Evolutionary conservation across 176 grass and related monocot species (phyloP).

Genomic region (Cocos nucifera): DNA sequence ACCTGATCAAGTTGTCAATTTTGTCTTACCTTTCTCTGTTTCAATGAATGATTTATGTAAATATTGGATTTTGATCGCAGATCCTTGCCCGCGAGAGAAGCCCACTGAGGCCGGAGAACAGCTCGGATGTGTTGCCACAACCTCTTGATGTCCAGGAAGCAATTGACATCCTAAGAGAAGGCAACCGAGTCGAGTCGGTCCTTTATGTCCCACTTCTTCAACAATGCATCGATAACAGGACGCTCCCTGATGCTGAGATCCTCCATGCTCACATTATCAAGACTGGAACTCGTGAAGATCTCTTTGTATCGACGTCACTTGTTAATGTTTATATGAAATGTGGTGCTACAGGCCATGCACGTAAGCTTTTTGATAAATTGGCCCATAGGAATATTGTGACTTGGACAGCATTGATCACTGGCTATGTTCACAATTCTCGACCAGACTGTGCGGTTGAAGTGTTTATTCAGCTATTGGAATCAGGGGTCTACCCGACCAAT

Average conservation of each 20-base stretch:
- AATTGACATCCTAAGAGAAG: conserved; percentile 38
- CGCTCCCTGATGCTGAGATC: conserved; percentile 19
- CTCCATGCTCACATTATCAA: conserved; percentile 57
- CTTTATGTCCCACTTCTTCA: conserved; percentile 62
- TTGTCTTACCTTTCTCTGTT: background rate
- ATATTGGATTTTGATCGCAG: conserved; percentile 14
- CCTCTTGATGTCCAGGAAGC: conserved; percentile 38
- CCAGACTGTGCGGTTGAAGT: conserved; percentile 20
- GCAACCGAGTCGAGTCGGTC: conserved; percentile 28
- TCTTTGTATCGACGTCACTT: conserved; percentile 42
- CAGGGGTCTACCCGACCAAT: conserved; percentile 37
- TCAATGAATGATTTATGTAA: background rate
- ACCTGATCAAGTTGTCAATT: background rate
- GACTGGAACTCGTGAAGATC: conserved; percentile 30
- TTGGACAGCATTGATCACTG: conserved; percentile 53
- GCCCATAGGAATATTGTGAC: conserved; percentile 44
- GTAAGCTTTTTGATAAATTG: conserved; percentile 35
- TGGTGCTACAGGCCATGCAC: conserved; percentile 16
- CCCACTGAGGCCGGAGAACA: conserved; percentile 1
- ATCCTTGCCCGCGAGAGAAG: conserved; percentile 19
- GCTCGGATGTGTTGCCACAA: conserved; percentile 3
- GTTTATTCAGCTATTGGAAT: conserved; percentile 46
- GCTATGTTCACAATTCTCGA: conserved; percentile 39
- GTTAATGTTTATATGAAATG: conserved; percentile 52
- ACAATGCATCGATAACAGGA: conserved; percentile 24